Evolutionary conservation across 2,329 filamentous ascomycete genomes (phyloP), one percentile per base, ranked within the genome.

Genomic region (Trichothecium sympodiale): DNA sequence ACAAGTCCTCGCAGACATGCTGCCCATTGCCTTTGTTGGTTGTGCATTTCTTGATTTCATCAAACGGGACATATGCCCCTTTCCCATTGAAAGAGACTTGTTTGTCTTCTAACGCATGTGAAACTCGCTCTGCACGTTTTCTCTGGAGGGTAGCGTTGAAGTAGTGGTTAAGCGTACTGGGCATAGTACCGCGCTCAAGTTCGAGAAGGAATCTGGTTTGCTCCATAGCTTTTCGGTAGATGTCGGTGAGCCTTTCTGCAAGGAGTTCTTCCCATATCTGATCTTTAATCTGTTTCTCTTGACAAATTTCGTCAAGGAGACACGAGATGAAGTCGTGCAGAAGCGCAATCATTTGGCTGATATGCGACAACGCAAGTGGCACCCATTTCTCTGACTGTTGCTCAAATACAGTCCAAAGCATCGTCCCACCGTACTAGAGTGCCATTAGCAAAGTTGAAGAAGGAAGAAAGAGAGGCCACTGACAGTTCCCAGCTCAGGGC

Each of bases 321-420:
- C 43, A 46, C 2, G 38, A 34, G 34, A 77, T 69, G 48, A 72
- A 80, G 2, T 53, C 38, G 31, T 80, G 56, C 58, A 0, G 61
- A 38, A 0, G 67, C n/a, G n/a, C n/a, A n/a, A n/a, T n/a, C n/a
- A n/a, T n/a, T n/a, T n/a, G n/a, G n/a, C n/a, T n/a, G n/a, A n/a
- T n/a, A n/a, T n/a, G n/a, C n/a, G n/a, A n/a, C n/a, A n/a, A n/a
- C n/a, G n/a, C 60, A 1, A 80, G 46, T 0, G 39, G 32, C 0
- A 56, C 45, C 76, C 76, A 80, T 13, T 70, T 74, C 10, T 45
- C 41, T 0, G 73, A 64, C 38, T 80, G 74, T 25, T 65, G 61
- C 18, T 62, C 61, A 49, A 80, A 75, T 0, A 60, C 53, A 0
- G 48, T 55, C 0, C 60, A 50, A 0, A 77, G 46, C 12, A 75